Evolutionary conservation across 2,329 filamentous ascomycete genomes (phyloP), one percentile per base, ranked within the genome.

Genomic region (Penicillium sp.): DNA sequence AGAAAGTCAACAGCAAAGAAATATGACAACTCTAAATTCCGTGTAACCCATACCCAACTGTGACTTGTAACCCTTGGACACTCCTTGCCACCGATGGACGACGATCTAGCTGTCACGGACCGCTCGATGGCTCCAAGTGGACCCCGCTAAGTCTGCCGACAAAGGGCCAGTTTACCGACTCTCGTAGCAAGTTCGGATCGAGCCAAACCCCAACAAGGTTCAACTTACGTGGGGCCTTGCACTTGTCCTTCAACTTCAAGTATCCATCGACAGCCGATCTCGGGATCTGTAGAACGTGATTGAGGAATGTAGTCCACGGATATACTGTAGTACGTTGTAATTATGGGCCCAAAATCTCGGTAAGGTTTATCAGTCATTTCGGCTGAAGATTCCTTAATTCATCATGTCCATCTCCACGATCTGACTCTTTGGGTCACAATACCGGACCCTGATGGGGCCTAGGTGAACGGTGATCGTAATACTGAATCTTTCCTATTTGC

Each of bases 191-290:
- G 45, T 53, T 56, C 54, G 57, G 54, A 60, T 62, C 52, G 54
- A 62, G 55, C 31, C 31, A 33, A 33, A 33, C 31, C 31, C 31
- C 31, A 33, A 16, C 31, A 33, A 33, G 31, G 31, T 33, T 33
- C 31, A 33, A 31, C 5, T 14, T 33, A 33, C 31, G 31, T 33
- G 31, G 31, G 31, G 31, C 31, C 31, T 31, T 33, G 11, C 31
- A 33, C 31, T 16, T 33, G 13, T 35, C 52, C 21, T 37, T 53
- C 52, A 52, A 52, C 49, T 61, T 61, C 58, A 55, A 49, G 60
- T 63, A 61, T 60, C 53, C 55, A 62, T 64, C 60, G 54, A 66
- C 69, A 67, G 68, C 65, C 66, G 68, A 71, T 70, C 69, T 66
- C 63, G 64, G 67, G 64, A 66, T 59, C 64, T 65, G 55, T 33